A percentile compares a stretch with the other conserved stretches of the same genome.
phyloP scores from a whole-genome alignment of 108 stramenopile species.

The Conticribra guillardii region DNA sequence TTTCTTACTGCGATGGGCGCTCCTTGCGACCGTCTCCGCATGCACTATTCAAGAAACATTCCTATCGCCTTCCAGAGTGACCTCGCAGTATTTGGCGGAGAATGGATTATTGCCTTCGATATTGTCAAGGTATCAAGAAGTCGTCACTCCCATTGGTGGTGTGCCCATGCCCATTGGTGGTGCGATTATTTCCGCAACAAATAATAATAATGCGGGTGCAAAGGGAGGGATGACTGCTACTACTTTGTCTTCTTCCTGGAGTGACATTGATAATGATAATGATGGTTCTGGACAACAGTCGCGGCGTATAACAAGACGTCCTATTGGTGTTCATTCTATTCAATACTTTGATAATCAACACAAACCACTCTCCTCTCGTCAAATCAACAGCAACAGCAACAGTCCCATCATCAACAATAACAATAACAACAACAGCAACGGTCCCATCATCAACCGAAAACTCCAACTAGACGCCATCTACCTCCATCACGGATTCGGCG shows the following conservation, averaged over 20 bases:
- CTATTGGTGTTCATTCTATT: conserved; percentile 67
- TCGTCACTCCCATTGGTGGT: conserved; percentile 25
- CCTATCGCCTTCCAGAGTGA: conserved; percentile 60
- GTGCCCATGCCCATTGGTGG: too few species aligned
- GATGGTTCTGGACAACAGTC: background rate
- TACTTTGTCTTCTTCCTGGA: conserved; percentile 4
- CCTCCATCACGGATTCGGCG: conserved; percentile 87
- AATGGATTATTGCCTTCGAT: conserved; percentile 59
- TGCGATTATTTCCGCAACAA: background rate
- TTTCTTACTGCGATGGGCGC: background rate
- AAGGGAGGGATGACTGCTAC: background rate
- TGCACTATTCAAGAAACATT: conserved; percentile 62
- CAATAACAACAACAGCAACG: conserved; percentile 3
- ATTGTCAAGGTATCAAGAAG: conserved; percentile 62
- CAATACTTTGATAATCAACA: conserved; percentile 37
- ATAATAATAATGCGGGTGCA: background rate
- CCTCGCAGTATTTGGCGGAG: conserved; percentile 49
- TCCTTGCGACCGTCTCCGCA: conserved; percentile 29
- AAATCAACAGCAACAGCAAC: conserved; percentile 3
- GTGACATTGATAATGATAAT: background rate
- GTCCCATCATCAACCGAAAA: conserved; percentile 3
- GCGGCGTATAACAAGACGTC: background rate
- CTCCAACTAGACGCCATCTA: conserved; percentile 52
- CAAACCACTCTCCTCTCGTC: too few species aligned
- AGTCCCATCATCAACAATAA: conserved; percentile 10